These are phyloP conservation scores for Fusarium goolgardi DNA, from an alignment of 2,329 filamentous ascomycete species.

Conservation along the genomic window DNA sequence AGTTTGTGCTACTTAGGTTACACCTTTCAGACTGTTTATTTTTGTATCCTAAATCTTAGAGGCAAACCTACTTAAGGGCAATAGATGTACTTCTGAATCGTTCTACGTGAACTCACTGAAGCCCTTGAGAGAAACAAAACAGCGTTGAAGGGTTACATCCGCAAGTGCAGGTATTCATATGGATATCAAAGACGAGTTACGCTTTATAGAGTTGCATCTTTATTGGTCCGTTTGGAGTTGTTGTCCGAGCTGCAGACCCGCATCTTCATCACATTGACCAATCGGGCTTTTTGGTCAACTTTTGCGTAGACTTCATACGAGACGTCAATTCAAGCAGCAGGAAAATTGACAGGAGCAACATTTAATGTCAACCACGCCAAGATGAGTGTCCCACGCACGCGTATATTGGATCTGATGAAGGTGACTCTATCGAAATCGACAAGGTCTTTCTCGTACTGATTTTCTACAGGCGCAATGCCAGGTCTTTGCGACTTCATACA, in stretches of 20 bases:
- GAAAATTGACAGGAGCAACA: constrained; percentile 44
- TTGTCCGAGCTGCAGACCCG: neutral
- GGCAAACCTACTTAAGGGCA: too few relatives aligned
- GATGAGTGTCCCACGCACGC: constrained; percentile 71
- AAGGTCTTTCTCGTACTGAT: constrained; percentile 39
- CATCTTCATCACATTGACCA: constrained; percentile 4
- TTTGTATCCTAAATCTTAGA: too few relatives aligned
- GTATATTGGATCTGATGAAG: constrained; percentile 81
- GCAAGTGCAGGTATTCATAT: neutral
- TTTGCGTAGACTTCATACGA: constrained; percentile 35
- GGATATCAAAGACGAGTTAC: neutral
- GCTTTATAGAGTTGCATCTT: neutral
- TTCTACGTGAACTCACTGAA: too few relatives aligned
- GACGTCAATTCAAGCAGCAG: constrained; percentile 47
- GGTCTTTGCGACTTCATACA: constrained; percentile 91
- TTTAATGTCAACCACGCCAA: constrained; percentile 53
- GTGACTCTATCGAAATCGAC: constrained; percentile 56
- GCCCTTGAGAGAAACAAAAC: too few relatives aligned
- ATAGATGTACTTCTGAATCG: too few relatives aligned
- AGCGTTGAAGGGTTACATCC: too few relatives aligned
- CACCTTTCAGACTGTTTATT: too few relatives aligned
- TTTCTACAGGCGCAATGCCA: constrained; percentile 80
- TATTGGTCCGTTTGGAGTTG: neutral
- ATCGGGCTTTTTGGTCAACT: constrained; percentile 35
- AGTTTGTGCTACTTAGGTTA: too few relatives aligned